These are phyloP conservation scores for Capronia epimyces DNA, from an alignment of 2,329 filamentous ascomycete genomes.

Conservation along the genomic window DNA sequence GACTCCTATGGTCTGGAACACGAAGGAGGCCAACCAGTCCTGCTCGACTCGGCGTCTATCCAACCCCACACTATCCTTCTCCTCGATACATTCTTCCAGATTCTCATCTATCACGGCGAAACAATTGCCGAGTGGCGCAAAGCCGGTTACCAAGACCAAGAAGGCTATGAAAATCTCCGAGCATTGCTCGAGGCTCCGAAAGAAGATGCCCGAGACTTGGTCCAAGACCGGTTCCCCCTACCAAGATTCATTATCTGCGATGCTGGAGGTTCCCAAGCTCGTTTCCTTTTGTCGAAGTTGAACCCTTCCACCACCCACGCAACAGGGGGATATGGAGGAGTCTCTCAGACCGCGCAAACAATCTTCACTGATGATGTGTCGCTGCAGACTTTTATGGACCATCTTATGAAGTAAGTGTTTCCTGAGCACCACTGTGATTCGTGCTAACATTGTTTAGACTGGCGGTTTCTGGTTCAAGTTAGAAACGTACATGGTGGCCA, in stretches of 20 bases:
- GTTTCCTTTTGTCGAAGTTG: conserved; percentile 93
- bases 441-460: conserved; percentile 39
- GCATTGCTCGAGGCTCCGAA: conserved; percentile 84
- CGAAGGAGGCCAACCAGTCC: conserved; percentile 84
- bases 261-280: conserved; percentile 93
- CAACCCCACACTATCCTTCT: conserved; percentile 89
- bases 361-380: conserved; percentile 99
- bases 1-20: conserved; percentile 97
- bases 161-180: conserved; percentile 95
- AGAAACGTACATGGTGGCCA: conserved; percentile 23
- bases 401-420: conserved; percentile 86
- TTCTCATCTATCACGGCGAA: conserved; percentile 97
- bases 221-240: conserved; percentile 95
- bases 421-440: not conserved
- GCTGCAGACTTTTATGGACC: conserved; percentile 98
- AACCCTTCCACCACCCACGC: conserved; percentile 98
- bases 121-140: conserved; percentile 98
- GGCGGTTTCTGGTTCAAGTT: conserved; percentile 48
- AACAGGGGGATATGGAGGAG: conserved; percentile 82
- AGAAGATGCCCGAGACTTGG: conserved; percentile 93
- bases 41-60: conserved; percentile 93
- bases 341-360: conserved; percentile 85
- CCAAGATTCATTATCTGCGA: conserved; percentile 98
- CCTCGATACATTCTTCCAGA: conserved; percentile 98
- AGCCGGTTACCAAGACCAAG: conserved; percentile 94